These are phyloP conservation scores for Sisymbrium altissimum DNA, from an alignment of 345 rosid genomes.

Conservation along the genomic window DNA sequence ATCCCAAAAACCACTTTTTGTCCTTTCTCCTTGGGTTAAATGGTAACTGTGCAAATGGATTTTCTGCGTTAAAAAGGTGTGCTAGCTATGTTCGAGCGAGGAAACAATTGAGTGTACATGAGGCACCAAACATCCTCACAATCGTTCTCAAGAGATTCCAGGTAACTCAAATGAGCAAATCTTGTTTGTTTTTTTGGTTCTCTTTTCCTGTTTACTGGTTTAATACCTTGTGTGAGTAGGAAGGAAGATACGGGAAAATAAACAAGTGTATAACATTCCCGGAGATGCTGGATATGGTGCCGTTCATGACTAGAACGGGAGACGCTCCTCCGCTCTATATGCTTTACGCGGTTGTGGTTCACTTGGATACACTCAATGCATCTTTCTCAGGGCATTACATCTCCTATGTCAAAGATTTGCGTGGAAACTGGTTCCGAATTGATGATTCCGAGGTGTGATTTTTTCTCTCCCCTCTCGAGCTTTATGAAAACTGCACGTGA, in stretches of 20 bases:
- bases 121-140: conserved; percentile 83
- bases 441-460: conserved; percentile 67
- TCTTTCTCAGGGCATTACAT: conserved; percentile 84
- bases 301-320: conserved; percentile 65
- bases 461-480: too few relatives aligned
- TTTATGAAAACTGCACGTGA: not conserved
- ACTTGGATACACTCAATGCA: conserved; percentile 75
- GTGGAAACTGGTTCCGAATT: conserved; percentile 71
- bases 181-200: not conserved
- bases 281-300: conserved; percentile 77
- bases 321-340: conserved; percentile 72
- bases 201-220: not conserved
- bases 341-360: conserved; percentile 80
- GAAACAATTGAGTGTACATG: conserved; percentile 75
- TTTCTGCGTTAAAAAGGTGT: conserved; percentile 46
- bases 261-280: conserved; percentile 76
- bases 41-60: not conserved
- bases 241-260: conserved; percentile 73
- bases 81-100: conserved; percentile 70
- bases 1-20: not conserved
- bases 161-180: conserved; percentile 37
- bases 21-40: not conserved
- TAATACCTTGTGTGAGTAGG: conserved; percentile 38
- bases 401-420: conserved; percentile 67
- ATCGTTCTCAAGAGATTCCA: conserved; percentile 86